phyloP scores from a whole-genome alignment of 2,329 filamentous ascomycete species.

The Curvularia sp. region DNA sequence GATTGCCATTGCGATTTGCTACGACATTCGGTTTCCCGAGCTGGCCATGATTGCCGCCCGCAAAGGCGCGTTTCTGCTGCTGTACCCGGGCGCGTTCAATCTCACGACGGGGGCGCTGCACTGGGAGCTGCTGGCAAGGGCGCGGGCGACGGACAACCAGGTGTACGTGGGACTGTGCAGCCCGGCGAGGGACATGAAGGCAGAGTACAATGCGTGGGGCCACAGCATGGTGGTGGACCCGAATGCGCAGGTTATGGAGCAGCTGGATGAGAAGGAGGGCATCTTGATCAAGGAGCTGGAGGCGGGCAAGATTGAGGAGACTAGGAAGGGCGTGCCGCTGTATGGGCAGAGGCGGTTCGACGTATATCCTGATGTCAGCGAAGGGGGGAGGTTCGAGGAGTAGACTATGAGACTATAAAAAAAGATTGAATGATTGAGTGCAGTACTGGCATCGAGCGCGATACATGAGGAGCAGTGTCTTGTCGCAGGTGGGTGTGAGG shows the following conservation, averaged over 20 bases:
- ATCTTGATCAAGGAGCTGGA: constrained; percentile 70
- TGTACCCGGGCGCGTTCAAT: constrained; percentile 98
- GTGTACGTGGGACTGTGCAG: constrained; percentile 92
- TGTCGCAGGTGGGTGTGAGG: neutral
- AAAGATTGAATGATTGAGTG: neutral
- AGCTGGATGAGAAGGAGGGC: constrained; percentile 79
- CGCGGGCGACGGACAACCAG: constrained; percentile 91
- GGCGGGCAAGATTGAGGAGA: constrained; percentile 52
- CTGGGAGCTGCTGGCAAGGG: constrained; percentile 84
- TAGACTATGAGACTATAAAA: constrained; percentile 4
- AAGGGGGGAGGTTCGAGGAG: constrained; percentile 59
- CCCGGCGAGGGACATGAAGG: constrained; percentile 79
- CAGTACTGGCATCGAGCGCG: neutral
- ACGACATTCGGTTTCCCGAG: constrained; percentile 96
- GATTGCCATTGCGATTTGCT: constrained; percentile 91
- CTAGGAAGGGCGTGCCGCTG: constrained; percentile 77
- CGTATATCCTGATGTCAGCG: constrained; percentile 89
- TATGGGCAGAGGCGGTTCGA: constrained; percentile 88
- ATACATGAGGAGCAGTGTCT: neutral
- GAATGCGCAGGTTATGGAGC: constrained; percentile 79
- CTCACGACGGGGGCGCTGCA: constrained; percentile 89
- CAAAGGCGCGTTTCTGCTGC: constrained; percentile 81
- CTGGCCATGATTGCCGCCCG: constrained; percentile 87
- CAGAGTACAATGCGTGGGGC: constrained; percentile 87
- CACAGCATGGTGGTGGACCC: constrained; percentile 90